phyloP scores from a whole-genome alignment of 176 grass and related monocot genomes.

The Carex cristatella region DNA sequence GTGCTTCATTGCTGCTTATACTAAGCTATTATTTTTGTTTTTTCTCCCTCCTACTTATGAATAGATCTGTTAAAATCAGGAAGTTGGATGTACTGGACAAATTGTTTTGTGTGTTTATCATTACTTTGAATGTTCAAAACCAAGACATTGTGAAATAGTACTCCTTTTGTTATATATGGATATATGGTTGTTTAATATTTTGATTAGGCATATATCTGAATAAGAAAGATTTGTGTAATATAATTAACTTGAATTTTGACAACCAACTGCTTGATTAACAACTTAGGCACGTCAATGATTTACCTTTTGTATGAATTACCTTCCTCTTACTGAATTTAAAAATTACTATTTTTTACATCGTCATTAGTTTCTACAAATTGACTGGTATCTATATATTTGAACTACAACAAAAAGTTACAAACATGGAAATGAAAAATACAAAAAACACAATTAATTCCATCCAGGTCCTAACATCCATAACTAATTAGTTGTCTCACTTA shows the following conservation, averaged over 20 bases:
- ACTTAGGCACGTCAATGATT: not conserved
- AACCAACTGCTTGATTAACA: not conserved
- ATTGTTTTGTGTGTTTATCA: not conserved
- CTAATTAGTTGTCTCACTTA: not conserved
- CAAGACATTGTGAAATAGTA: not conserved
- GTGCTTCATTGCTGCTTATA: conserved; percentile 1
- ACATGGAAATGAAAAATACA: not conserved
- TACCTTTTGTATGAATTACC: not conserved
- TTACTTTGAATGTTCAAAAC: not conserved
- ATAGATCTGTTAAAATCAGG: not conserved
- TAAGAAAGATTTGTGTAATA: not conserved
- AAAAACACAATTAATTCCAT: not conserved
- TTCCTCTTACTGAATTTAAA: not conserved
- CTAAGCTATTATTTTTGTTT: not conserved
- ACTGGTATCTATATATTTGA: not conserved
- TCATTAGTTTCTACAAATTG: not conserved
- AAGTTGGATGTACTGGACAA: conserved; percentile 1
- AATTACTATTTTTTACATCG: no score
- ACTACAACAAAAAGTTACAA: not conserved
- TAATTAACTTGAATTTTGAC: not conserved
- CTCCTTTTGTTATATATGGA: not conserved
- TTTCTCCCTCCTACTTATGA: not conserved
- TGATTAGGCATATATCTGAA: not conserved
- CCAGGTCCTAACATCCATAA: not conserved
- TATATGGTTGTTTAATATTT: not conserved